A percentile compares a stretch with the other conserved stretches of the same genome.
Conservation (phyloP, 768 basidiomycete species). For the Kwoniella botswanensis region DNA sequence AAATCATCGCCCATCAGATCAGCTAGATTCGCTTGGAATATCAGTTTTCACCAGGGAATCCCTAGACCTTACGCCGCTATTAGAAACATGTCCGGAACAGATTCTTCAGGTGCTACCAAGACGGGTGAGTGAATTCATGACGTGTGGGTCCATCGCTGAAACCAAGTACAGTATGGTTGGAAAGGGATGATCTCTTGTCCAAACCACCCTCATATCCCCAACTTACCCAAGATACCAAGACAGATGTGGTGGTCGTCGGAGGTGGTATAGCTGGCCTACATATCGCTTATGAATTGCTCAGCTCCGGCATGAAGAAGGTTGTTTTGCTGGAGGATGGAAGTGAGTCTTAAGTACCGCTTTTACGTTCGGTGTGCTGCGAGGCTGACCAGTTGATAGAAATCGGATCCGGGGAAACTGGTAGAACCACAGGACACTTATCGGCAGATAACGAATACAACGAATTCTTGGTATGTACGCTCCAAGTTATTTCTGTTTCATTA, state of each 20-base stretch:
- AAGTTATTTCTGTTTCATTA: not conserved
- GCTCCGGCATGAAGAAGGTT: conserved; percentile 31
- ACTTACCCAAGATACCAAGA: conserved; percentile 18
- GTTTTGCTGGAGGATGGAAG: conserved; percentile 37
- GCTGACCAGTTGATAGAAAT: conserved; percentile 20
- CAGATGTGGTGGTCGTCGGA: conserved; percentile 34
- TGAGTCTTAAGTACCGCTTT: conserved; percentile 12
- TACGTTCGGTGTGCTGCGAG: not conserved
- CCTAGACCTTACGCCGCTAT: not conserved
- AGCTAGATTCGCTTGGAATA: not conserved
- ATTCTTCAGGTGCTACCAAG: conserved; percentile 18
- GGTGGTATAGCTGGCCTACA: conserved; percentile 38
- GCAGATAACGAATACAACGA: conserved; percentile 38
- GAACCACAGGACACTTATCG: conserved; percentile 36
- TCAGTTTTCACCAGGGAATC: not conserved
- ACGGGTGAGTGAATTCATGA: conserved; percentile 12
- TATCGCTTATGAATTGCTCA: conserved; percentile 36
- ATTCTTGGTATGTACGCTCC: conserved; percentile 18
- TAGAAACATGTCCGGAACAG: conserved; percentile 21
- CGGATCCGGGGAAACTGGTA: conserved; percentile 37
- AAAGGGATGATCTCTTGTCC: conserved; percentile 30
- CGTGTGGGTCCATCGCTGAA: not conserved
- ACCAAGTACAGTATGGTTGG: conserved; percentile 28
- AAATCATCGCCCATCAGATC: not conserved
- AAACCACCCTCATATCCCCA: conserved; percentile 24